phyloP scores from a whole-genome alignment of 345 rosid species.

The Murraya paniculata region DNA sequence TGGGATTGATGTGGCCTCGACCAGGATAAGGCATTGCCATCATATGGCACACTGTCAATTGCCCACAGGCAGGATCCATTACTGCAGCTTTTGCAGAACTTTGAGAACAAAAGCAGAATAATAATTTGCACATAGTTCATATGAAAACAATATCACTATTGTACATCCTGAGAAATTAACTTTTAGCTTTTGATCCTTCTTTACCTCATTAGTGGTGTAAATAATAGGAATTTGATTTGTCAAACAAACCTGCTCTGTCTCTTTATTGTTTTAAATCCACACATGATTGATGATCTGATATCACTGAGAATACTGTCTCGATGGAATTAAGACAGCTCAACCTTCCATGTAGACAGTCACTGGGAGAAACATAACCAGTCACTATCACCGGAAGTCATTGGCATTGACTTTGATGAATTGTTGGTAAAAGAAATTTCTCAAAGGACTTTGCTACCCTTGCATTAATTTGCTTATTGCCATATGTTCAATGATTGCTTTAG shows the following conservation, averaged over 20 bases:
- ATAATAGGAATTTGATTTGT: not conserved
- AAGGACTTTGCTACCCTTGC: too few species aligned
- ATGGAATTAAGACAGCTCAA: too few species aligned
- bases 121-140: too few species aligned
- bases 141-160: not conserved
- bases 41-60: constrained; percentile 11
- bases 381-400: not conserved
- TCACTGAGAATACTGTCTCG: not conserved
- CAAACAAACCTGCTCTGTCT: not conserved
- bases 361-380: not conserved
- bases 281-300: not conserved
- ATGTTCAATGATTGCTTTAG: not conserved
- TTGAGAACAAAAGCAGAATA: too few species aligned
- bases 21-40: constrained; percentile 41
- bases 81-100: too few species aligned
- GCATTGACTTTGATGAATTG: too few species aligned
- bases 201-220: not conserved
- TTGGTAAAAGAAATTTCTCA: too few species aligned
- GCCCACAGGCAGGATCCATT: too few species aligned
- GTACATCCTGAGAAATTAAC: not conserved
- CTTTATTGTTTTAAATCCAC: not conserved
- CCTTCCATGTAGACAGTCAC: not conserved
- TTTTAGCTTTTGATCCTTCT: not conserved
- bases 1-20: constrained; percentile 40
- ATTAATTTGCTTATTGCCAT: too few species aligned